phyloP scores from a whole-genome alignment of 2,329 filamentous ascomycete genomes.

The Diaporthe capsici region DNA sequence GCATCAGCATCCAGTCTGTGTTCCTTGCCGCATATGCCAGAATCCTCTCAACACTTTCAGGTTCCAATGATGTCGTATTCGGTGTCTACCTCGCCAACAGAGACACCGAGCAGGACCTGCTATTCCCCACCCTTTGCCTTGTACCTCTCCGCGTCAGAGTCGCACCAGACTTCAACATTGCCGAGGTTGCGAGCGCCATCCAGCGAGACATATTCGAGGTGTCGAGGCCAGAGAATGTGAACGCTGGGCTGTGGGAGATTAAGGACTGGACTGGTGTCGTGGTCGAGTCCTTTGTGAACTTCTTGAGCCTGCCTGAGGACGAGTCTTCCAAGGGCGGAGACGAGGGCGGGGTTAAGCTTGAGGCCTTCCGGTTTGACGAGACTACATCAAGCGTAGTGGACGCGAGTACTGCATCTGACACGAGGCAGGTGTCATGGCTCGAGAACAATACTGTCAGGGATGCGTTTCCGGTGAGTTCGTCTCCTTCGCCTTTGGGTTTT shows the following conservation, averaged over 20 bases:
- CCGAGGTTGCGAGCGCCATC: conserved; percentile 70
- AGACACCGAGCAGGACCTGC: conserved; percentile 63
- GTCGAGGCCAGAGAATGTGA: conserved; percentile 65
- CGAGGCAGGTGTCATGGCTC: conserved; percentile 42
- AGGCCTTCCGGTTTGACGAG: conserved; percentile 32
- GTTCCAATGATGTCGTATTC: conserved; percentile 67
- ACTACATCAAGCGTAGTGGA: background rate
- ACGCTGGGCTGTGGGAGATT: conserved; percentile 79
- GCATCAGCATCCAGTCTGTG: conserved; percentile 79
- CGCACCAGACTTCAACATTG: conserved; percentile 52
- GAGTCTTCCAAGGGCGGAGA: background rate
- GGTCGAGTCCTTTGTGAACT: conserved; percentile 85
- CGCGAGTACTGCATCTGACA: background rate
- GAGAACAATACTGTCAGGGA: conserved; percentile 46
- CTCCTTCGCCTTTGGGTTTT: no score
- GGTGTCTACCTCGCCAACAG: conserved; percentile 90
- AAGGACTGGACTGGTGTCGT: conserved; percentile 79
- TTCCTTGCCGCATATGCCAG: conserved; percentile 81
- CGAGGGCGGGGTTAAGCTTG: conserved; percentile 6
- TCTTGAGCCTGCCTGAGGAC: conserved; percentile 70
- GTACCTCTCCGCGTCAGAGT: conserved; percentile 76
- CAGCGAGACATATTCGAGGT: conserved; percentile 79
- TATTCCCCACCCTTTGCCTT: conserved; percentile 83
- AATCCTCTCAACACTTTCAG: conserved; percentile 47
- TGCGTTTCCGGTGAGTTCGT: conserved; percentile 51